phyloP scores from a whole-genome alignment of 768 basidiomycete species.

The Collybiopsis confluens region DNA sequence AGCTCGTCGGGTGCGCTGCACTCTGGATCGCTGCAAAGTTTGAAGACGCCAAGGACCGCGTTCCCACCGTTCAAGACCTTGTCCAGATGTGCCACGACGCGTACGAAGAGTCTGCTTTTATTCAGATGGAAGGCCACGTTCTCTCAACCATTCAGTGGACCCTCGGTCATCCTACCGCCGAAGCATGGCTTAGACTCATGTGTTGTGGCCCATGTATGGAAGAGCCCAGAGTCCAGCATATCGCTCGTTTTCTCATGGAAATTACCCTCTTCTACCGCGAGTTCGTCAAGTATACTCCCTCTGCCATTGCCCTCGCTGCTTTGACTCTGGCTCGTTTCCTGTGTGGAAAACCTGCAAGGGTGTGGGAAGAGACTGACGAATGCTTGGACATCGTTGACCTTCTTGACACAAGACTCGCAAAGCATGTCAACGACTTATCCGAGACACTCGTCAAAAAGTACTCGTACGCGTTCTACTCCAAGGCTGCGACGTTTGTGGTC shows the following conservation, averaged over 20 bases:
- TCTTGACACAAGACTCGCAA: constrained; percentile 82
- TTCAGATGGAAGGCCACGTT: constrained; percentile 99
- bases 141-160: constrained; percentile 95
- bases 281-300: constrained; percentile 82
- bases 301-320: constrained; percentile 85
- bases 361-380: constrained; percentile 82
- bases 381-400: constrained; percentile 80
- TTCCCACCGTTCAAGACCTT: constrained; percentile 92
- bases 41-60: constrained; percentile 97
- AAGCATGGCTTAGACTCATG: constrained; percentile 90
- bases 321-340: constrained; percentile 86
- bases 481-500: constrained; percentile 89
- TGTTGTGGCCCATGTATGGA: constrained; percentile 74
- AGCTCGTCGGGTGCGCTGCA: constrained; percentile 96
- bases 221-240: constrained; percentile 88
- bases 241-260: constrained; percentile 98
- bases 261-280: constrained; percentile 98
- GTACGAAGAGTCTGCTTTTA: constrained; percentile 95
- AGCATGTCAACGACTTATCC: constrained; percentile 88
- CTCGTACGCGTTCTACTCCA: constrained; percentile 94
- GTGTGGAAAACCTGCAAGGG: constrained; percentile 72
- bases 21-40: constrained; percentile 99
- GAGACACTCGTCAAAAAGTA: constrained; percentile 98
- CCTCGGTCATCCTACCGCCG: constrained; percentile 95
- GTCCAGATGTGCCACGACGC: constrained; percentile 94